Evolutionary conservation across 768 basidiomycete genomes (phyloP), one percentile per base, ranked within the genome.

Genomic region (Mycena metata): DNA sequence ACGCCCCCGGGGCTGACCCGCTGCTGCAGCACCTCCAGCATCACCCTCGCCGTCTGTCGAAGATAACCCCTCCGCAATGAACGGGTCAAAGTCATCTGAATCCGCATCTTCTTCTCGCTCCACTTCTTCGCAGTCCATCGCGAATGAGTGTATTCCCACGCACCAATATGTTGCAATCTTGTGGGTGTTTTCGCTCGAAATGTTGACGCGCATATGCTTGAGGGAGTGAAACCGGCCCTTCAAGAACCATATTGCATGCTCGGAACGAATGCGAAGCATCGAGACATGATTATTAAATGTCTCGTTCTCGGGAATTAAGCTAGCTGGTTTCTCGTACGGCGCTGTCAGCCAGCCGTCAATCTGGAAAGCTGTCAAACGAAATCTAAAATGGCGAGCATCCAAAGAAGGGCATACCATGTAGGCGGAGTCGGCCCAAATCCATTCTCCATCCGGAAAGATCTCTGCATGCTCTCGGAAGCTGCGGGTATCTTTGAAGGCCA

Each of bases 391-490:
- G 13, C n/a, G n/a, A n/a, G n/a, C n/a, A n/a, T n/a, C n/a, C n/a
- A n/a, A n/a, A n/a, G n/a, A n/a, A n/a, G n/a, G n/a, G 30, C 46
- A n/a, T 24, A 65, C 66, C 15, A 79, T 79, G 67, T 83, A 83
- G 13, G 81, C 79, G n/a, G 81, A 81, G 69, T 82, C 81, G 13
- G 75, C 80, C 80, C 81, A 82, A 17, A 81, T 71, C n/a, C 58
- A 82, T 50, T 81, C 80, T 4, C 63, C 70, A 30, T 57, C 65
- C 13, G 69, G 51, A 17, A 82, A 61, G 3, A 82, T 5, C 13
- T 33, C 46, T 0, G 63, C 36, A 67, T 76, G 76, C 16, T 81
- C 67, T 50, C 30, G 69, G 30, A 47, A 52, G 15, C 77, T 50
- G 5, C 60, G 39, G 2, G 80, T 80, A 15, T 74, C 36, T 41